Base-by-base conservation (phyloP, 2,329 filamentous ascomycete genomes). In the Anisogramma anomala region DNA sequence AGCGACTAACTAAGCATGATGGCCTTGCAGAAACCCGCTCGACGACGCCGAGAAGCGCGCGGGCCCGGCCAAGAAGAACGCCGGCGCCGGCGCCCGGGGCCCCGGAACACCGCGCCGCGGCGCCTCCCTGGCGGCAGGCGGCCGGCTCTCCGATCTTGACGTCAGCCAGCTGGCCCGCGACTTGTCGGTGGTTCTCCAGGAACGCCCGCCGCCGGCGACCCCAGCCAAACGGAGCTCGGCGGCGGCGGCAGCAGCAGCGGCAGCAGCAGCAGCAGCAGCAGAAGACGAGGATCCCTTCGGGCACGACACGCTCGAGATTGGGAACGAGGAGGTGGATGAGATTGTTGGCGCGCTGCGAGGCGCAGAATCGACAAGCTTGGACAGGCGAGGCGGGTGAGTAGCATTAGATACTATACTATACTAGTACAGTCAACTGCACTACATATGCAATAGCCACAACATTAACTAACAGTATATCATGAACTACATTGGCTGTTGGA, bases 341-440 rank as follows among this genome's bases (percentile, higher is more conserved):
- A 17, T 31, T 15, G 28, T 31, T 15, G 14, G 28, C 20, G 32
- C 15, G 20, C 11, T 27, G 9, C 10, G n/a, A 6, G 6, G 9
- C 33, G 13, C 25, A 23, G 26, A 31, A 17, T 15, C 59, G 58
- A 20, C 54, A 62, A 34, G 59, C 59, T 22, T 55, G 58, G 25
- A 50, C 64, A 30, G 58, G 60, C 44, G 54, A 53, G 43, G 47
- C 49, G 46, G 53, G 47, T 27, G 44, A 40, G 35, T 56, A 53
- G 47, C 35, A 34, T 36, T 23, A 9, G 20, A 36, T 15, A 22
- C 7, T 15, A 18, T 25, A 6, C 6, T 6, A 25, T 11, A 25
- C 23, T 25, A n/a, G n/a, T n/a, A n/a, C n/a, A n/a, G n/a, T n/a
- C n/a, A n/a, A n/a, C n/a, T n/a, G n/a, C n/a, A n/a, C n/a, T n/a